Evolutionary conservation across 352 stramenopile genomes (phyloP).

Genomic region (Pythium grandisporangium): DNA sequence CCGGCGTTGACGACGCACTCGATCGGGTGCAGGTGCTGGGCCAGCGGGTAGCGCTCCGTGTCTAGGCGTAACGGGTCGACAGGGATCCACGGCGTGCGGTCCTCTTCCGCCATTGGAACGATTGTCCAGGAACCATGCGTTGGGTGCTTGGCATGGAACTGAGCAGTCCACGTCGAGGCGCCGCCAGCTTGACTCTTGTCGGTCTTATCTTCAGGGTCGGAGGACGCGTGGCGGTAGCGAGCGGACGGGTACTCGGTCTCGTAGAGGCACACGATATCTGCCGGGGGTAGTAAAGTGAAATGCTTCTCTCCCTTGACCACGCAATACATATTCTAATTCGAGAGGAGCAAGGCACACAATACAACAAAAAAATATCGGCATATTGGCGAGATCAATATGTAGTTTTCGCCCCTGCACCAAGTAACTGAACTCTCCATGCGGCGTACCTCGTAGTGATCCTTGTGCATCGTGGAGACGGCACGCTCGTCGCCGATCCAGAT

Average conservation of each 20-base stretch:
- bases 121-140: constrained; percentile 36
- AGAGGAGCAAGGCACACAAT: not conserved
- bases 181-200: no score
- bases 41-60: constrained; percentile 36
- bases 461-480: constrained; percentile 95
- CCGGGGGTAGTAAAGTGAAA: constrained; percentile 89
- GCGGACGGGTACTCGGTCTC: constrained; percentile 61
- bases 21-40: constrained; percentile 35
- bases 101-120: constrained; percentile 30
- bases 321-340: constrained; percentile 93
- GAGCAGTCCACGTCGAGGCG: constrained; percentile 19
- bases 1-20: constrained; percentile 60
- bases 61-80: constrained; percentile 71
- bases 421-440: no score
- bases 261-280: constrained; percentile 85
- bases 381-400: no score
- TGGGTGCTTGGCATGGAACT: constrained; percentile 47
- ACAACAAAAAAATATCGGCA: no score
- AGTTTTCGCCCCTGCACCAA: no score
- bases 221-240: constrained; percentile 37
- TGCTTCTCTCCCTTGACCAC: constrained; percentile 94
- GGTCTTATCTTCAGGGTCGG: constrained; percentile 4
- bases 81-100: constrained; percentile 69
- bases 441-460: constrained; percentile 95
- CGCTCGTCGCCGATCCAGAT: constrained; percentile 97